Evolutionary conservation across 1,139 yeast genomes (phyloP), one percentile per base, ranked within the genome.

Genomic region (Maudiozyma humilis): DNA sequence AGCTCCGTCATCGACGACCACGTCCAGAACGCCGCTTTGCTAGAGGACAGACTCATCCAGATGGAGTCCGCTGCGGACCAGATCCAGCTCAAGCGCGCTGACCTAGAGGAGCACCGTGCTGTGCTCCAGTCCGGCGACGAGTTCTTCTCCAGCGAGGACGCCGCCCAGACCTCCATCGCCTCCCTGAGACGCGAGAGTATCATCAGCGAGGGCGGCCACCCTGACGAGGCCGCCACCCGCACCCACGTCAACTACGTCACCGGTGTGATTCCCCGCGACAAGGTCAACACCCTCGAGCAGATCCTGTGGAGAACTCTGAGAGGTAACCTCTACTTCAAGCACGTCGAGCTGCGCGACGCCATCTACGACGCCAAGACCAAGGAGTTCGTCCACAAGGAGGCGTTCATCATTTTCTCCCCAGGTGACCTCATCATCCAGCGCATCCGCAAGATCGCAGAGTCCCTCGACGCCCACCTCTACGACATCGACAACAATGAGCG

Each of bases 251-350:
- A 72, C 49, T 86, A 84, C 54, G 80, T 89, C 35, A 73, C 93
- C 20, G 98, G 98, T 54, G 86, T 87, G 8, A 82, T 93, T 42
- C 76, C 79, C 49, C 76, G 93, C 47, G 76, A 75, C 20, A 84
- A 84, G 59, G 78, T 82, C 43, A 70, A 72, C 40, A 73, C 84
- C 3, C 69, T 91, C 53, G 95, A 88, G 62, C 85, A 87, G 55
- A 87, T 93, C 44, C 71, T 93, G 51, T 91, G 97, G 97, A 77
- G 98, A 66, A 80, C 81, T 2, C 72, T 91, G 54, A 79, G 96
- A 64, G 96, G 98, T 62, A 89, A 89, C 63, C 69, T 91, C 57
- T 84, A 74, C 62, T 79, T 87, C 65, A 79, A 78, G 53, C 78
- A 80, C 52, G 75, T 78, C 47, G 88, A 83, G 51, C 72, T 88